A percentile compares a stretch with the other conserved stretches of the same genome.
phyloP scores from a whole-genome alignment of 208 protist species.

The Acanthamoeba lenticulata region DNA sequence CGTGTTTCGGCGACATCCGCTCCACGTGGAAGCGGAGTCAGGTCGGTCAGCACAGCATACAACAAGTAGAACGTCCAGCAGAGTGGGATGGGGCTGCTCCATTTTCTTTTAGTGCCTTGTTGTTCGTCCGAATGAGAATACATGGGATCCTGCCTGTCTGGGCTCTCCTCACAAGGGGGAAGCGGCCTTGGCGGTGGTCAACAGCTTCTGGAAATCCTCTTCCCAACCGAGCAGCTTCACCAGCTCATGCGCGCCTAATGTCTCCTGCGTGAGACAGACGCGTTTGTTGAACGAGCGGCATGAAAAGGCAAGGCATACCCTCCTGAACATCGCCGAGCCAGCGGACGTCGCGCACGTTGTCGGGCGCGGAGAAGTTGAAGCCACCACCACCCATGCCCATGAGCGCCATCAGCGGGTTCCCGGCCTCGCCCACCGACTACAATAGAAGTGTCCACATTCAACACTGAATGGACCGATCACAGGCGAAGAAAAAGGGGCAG shows the following conservation, averaged over 20 bases:
- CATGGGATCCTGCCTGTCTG: too few species aligned
- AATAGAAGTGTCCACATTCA: background rate
- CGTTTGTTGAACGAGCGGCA: background rate
- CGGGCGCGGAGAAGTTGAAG: background rate
- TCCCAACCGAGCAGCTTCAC: background rate
- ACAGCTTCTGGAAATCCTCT: background rate
- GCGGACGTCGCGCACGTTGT: slow-evolving; percentile 6
- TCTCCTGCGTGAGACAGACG: background rate
- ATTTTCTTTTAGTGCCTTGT: too few species aligned
- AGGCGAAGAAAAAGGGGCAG: too few species aligned
- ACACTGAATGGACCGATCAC: background rate
- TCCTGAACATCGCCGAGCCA: background rate
- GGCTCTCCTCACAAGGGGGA: background rate
- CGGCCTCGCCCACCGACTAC: background rate
- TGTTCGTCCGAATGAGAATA: too few species aligned
- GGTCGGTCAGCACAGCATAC: too few species aligned
- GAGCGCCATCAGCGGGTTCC: background rate
- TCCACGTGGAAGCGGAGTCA: too few species aligned
- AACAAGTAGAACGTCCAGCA: too few species aligned
- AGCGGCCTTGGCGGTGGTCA: background rate
- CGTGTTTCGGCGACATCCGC: too few species aligned
- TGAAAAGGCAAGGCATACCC: background rate
- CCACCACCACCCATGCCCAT: background rate
- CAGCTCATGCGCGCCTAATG: background rate
- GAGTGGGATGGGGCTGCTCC: too few species aligned